phyloP scores from a whole-genome alignment of 2,329 filamentous ascomycete genomes.

The Diaporthe batatas region DNA sequence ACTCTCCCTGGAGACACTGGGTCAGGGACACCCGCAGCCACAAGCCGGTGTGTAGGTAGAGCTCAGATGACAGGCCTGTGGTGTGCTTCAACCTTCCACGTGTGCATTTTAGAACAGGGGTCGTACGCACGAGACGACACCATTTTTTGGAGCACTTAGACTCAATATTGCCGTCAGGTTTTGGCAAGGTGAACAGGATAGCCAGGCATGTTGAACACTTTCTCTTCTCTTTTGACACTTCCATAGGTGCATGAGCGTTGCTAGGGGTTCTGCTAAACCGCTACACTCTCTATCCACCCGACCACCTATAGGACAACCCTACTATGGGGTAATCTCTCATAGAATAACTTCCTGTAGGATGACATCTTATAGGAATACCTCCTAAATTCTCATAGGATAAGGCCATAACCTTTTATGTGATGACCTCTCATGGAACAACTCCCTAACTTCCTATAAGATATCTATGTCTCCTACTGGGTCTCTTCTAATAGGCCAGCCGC shows the following conservation, averaged over 20 bases:
- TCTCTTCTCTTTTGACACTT: too few relatives aligned
- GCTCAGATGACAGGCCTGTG: slow-evolving; percentile 15
- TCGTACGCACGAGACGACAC: too few relatives aligned
- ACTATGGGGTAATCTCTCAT: too few relatives aligned
- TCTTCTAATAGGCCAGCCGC: slow-evolving; percentile 88
- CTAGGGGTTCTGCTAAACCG: too few relatives aligned
- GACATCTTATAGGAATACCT: background rate
- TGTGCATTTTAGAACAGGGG: background rate
- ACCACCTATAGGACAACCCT: too few relatives aligned
- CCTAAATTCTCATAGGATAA: background rate
- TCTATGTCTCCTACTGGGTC: slow-evolving; percentile 42
- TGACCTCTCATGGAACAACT: background rate
- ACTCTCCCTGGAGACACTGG: background rate
- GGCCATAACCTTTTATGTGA: background rate
- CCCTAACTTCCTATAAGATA: too few relatives aligned
- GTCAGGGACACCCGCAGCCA: background rate
- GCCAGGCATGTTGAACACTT: background rate
- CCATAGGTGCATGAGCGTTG: too few relatives aligned
- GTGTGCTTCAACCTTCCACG: background rate
- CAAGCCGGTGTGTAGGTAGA: background rate
- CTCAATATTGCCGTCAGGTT: background rate
- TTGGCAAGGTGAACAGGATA: background rate
- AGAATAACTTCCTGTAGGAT: too few relatives aligned
- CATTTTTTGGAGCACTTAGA: background rate
- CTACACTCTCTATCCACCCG: too few relatives aligned